phyloP scores from a whole-genome alignment of 1,139 yeast genomes.

The Geotrichum reessii region DNA sequence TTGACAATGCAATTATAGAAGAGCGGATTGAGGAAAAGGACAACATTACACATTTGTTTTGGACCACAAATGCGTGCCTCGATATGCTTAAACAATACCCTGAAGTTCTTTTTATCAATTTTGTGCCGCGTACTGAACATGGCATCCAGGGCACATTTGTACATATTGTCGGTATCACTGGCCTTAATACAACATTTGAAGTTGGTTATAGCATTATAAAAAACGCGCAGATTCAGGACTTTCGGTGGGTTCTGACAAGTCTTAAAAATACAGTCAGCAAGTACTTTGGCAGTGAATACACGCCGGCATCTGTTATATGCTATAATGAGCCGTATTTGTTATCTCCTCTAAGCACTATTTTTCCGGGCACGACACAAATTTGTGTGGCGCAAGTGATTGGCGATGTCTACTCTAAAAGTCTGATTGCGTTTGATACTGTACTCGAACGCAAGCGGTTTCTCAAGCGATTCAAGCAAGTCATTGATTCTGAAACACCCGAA shows the following conservation, averaged over 20 bases:
- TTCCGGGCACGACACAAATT: constrained; percentile 17
- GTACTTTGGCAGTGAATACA: constrained; percentile 16
- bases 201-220: constrained; percentile 18
- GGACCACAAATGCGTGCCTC: constrained; percentile 19
- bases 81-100: constrained; percentile 19
- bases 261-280: constrained; percentile 14
- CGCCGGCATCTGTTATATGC: constrained; percentile 17
- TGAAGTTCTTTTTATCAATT: constrained; percentile 19
- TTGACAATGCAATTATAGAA: constrained; percentile 18
- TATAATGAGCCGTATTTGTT: constrained; percentile 15
- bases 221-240: constrained; percentile 10
- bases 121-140: constrained; percentile 5
- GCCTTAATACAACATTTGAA: constrained; percentile 18
- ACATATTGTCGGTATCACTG: constrained; percentile 18
- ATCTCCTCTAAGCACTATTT: constrained; percentile 15
- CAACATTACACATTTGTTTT: constrained; percentile 18
- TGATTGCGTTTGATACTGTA: constrained; percentile 2
- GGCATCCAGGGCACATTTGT: constrained; percentile 11
- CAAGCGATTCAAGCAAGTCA: constrained; percentile 15
- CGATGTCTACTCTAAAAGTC: constrained; percentile 13
- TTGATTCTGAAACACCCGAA: constrained; percentile 20
- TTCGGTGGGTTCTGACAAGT: constrained; percentile 17
- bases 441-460: constrained; percentile 14
- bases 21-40: constrained; percentile 16
- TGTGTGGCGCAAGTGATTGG: constrained; percentile 19